phyloP scores from a whole-genome alignment of 495 filamentous ascomycete genomes.

The Penicillium alfredii region DNA sequence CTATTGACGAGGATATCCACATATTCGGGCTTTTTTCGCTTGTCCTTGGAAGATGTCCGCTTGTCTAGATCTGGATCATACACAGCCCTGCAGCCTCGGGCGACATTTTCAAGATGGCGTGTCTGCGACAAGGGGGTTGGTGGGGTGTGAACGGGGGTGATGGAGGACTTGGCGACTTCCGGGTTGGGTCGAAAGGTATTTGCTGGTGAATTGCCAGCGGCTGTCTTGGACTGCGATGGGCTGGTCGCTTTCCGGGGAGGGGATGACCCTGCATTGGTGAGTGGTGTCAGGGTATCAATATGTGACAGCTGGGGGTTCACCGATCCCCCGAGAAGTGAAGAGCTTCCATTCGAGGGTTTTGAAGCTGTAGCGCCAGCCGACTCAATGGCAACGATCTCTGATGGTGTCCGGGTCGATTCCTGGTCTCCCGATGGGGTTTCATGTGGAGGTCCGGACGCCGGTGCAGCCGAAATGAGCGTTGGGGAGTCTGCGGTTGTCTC shows the following conservation, averaged over 20 bases:
- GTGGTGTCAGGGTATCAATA: constrained; percentile 62
- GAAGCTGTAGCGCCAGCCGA: constrained; percentile 63
- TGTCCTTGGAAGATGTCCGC: constrained; percentile 54
- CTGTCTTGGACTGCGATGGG: constrained; percentile 39
- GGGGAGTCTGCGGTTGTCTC: constrained; percentile 6
- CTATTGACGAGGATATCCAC: constrained; percentile 59
- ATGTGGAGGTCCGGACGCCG: constrained; percentile 12
- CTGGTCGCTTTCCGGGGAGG: constrained; percentile 53
- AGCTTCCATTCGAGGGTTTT: constrained; percentile 32
- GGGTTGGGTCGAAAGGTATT: constrained; percentile 6
- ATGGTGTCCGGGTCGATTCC: constrained; percentile 9
- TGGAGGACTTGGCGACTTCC: constrained; percentile 25
- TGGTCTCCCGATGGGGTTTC: constrained; percentile 3
- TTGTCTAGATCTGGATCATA: constrained; percentile 72
- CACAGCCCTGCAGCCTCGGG: constrained; percentile 61
- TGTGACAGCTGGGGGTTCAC: constrained; percentile 44
- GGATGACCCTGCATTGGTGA: constrained; percentile 74
- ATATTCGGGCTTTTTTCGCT: constrained; percentile 65
- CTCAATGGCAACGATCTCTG: constrained; percentile 47
- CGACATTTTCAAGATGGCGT: constrained; percentile 53
- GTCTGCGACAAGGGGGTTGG: constrained; percentile 51
- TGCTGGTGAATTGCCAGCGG: constrained; percentile 19
- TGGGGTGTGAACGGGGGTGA: constrained; percentile 47
- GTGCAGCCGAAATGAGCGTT: constrained; percentile 3
- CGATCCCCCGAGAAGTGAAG: constrained; percentile 14